Base-by-base conservation (phyloP, 495 filamentous ascomycete genomes). In the Podospora pseudopauciseta region DNA sequence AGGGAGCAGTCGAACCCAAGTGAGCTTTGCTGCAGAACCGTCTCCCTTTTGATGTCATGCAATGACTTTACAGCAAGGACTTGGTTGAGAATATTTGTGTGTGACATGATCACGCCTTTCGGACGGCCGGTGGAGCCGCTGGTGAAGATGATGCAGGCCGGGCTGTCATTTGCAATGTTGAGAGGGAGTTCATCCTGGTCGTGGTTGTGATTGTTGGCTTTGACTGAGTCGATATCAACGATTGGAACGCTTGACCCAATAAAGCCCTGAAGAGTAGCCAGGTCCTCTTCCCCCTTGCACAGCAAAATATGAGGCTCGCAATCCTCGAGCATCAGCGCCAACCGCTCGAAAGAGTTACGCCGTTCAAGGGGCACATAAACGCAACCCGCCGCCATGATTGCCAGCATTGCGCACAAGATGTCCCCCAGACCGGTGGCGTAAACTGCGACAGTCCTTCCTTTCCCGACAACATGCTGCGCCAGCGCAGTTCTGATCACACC, bases 101-200 rank as follows among this genome's bases (percentile, higher is more conserved):
- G 73, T 6, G 58, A 67, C 20, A 82, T 67, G 0, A 76, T 60
- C 15, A 82, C 73, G 5, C 80, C 80, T 65, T 82, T 82, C 1
- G 80, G 80, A 16, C 26, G 58, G 18, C 80, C 80, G 15, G 80
- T 80, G 16, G 79, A 75, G 15, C 80, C 80, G 68, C 77, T 80
- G 3, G 80, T 82, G 65, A 74, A 82, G 1, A 81, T 70, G 4
- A 81, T 67, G 27, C 74, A 75, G 20, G 73, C 78, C 2, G 63
- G 28, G 4, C 16, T 26, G 19, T 61, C 16, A 15, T 9, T 30
- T 15, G n/a, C 4, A 61, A 28, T 15, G n/a, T 18, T 18, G 23
- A 13, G 2, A 13, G 1, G 2, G 2, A 61, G 9, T 30, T 59
- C 56, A 20, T 27, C 0, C 5, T 19, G n/a, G 5, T 20, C 7